A percentile compares a stretch with the other conserved stretches of the same genome.
phyloP scores from a whole-genome alignment of 768 basidiomycete genomes.

The Nidularia pulvinata region DNA sequence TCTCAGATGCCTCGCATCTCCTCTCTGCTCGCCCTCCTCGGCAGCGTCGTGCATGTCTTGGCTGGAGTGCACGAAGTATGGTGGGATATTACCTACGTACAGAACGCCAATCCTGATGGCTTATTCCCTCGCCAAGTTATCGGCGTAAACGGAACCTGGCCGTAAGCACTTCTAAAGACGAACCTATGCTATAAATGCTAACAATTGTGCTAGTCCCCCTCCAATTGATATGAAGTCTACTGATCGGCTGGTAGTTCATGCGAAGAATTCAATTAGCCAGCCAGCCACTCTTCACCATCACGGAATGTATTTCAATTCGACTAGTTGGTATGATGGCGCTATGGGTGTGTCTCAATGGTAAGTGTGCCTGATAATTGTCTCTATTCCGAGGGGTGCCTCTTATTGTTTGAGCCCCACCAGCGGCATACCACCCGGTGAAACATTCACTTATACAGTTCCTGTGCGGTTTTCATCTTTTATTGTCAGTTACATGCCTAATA shows the following conservation, averaged over 20 bases:
- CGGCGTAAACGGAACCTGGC: not conserved
- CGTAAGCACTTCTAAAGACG: not conserved
- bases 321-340: not conserved
- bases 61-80: not conserved
- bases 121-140: not conserved
- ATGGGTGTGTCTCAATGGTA: not conserved
- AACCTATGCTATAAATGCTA: not conserved
- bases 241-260: not conserved
- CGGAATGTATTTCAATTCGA: not conserved
- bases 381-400: no score
- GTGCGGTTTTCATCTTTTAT: not conserved
- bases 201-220: not conserved
- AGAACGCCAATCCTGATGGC: not conserved
- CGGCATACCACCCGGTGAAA: not conserved
- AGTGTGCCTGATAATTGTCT: not conserved
- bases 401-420: not conserved
- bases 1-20: no score
- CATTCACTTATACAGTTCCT: not conserved
- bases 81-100: not conserved
- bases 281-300: not conserved
- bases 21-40: no score
- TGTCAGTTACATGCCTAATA: no score
- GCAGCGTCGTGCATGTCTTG: not conserved
- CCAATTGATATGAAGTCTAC: not conserved
- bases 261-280: not conserved